A percentile compares a stretch with the other conserved stretches of the same genome.
These are phyloP conservation scores for Phytophthora sp. DNA, from an alignment of 352 stramenopile genomes.

Conservation along the genomic window DNA sequence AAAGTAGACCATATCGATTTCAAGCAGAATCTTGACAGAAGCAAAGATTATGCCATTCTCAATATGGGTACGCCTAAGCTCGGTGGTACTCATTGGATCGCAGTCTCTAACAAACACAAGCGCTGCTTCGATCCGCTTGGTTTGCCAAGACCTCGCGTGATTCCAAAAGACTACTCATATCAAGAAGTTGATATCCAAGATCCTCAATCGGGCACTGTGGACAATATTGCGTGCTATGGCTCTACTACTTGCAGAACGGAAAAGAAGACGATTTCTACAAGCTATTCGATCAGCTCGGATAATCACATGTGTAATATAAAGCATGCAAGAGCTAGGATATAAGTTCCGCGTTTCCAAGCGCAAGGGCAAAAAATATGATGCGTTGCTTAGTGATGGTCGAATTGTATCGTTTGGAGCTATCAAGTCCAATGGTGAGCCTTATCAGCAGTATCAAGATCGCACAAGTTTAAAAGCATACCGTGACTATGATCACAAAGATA, in stretches of 20 bases:
- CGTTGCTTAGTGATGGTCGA: no score
- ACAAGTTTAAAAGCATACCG: no score
- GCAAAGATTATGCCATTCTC: background rate
- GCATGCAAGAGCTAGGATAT: no score
- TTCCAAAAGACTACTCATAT: background rate
- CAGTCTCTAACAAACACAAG: constrained; percentile 1
- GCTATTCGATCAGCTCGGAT: background rate
- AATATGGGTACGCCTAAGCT: constrained; percentile 9
- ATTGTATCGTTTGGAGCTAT: no score
- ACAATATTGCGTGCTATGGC: background rate
- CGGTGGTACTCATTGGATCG: constrained; percentile 4
- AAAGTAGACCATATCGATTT: constrained; percentile 8
- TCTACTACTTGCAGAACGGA: background rate
- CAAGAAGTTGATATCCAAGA: background rate
- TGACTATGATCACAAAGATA: no score
- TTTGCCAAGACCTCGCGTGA: background rate
- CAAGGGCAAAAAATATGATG: no score
- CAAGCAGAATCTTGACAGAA: constrained; percentile 1
- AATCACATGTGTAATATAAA: no score
- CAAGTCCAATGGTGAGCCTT: no score
- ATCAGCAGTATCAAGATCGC: no score
- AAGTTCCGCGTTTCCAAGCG: no score
- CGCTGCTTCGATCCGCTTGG: constrained; percentile 1
- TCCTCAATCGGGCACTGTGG: constrained; percentile 1
- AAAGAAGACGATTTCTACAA: background rate